Base-by-base conservation (phyloP, 352 stramenopile genomes). In the Aphanomyces euteiches region DNA sequence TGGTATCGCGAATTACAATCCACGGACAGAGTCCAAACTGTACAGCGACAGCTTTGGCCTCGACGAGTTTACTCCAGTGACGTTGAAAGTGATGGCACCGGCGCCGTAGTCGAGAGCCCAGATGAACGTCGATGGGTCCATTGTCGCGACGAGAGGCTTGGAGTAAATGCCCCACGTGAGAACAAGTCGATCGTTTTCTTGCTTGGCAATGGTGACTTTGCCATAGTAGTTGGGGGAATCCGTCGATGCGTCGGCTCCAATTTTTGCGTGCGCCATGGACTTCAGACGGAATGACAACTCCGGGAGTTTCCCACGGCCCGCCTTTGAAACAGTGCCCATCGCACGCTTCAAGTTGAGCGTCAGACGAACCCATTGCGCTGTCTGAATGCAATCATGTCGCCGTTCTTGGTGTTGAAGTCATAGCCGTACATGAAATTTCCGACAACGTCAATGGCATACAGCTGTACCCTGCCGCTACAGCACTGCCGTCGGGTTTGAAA, bases 401-500 rank as follows among this genome's bases (percentile, higher is more conserved):
- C 82, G 45, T 80, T 82, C 66, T 91, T 91, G 73, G 89, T 82
- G 28, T 77, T 78, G 65, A 90, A 90, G 38, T 80, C 76, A 67
- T 87, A 78, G 7, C 84, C 84, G 80, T 81, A 90, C 53, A 87
- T 76, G 1, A 75, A 81, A 8, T 79, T 67, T 0, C 76, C 79
- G 50, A 87, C 70, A 61, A 81, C 84, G 50, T 91, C 84, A 50
- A 91, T 81, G 21, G 80, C 84, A 36, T 91, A n/a, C n/a, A n/a
- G n/a, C n/a, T n/a, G n/a, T n/a, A 91, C 5, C 84, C 84, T 1
- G 82, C 82, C 2, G 81, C 74, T 15, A 90, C 71, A 2, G 76
- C 80, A 41, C 78, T 77, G 37, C 82, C 84, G 3, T 90, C 84
- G 0, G 73, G 61, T 2, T 76, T 71, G 60, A 74, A 84, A n/a